phyloP scores from a whole-genome alignment of 257 asterid species.

The Sherardia arvensis region DNA sequence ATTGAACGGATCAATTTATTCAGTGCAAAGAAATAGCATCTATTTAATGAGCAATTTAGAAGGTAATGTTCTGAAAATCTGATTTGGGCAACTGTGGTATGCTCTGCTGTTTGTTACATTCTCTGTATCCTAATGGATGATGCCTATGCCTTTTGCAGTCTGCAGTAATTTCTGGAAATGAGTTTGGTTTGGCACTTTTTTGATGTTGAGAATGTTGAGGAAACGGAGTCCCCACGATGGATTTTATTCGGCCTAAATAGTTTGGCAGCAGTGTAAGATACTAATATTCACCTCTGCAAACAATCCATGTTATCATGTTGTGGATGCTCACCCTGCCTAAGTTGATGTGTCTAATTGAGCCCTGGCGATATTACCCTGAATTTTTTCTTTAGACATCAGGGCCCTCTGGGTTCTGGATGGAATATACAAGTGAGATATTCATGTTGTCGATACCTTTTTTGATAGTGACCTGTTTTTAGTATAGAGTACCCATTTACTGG shows the following conservation, averaged over 20 bases:
- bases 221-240: neutral
- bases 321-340: neutral
- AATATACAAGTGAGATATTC: neutral
- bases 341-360: constrained; percentile 11
- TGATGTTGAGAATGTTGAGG: neutral
- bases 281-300: neutral
- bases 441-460: constrained; percentile 10
- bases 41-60: constrained; percentile 24
- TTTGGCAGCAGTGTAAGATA: constrained; percentile 2
- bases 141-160: constrained; percentile 4
- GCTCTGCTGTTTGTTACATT: neutral
- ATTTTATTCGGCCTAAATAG: neutral
- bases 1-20: constrained; percentile 43
- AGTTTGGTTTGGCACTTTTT: neutral
- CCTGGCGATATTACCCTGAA: constrained; percentile 16
- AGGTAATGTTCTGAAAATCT: constrained; percentile 25
- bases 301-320: neutral
- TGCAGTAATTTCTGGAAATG: neutral
- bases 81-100: neutral
- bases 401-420: constrained; percentile 11
- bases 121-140: too few species aligned
- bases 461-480: constrained; percentile 13
- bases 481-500: constrained; percentile 45
- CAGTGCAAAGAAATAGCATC: constrained; percentile 42
- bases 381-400: constrained; percentile 25